Evolutionary conservation across 352 stramenopile species (phyloP), one percentile per base, ranked within the genome.

Genomic region (Pythium pyrilobum): DNA sequence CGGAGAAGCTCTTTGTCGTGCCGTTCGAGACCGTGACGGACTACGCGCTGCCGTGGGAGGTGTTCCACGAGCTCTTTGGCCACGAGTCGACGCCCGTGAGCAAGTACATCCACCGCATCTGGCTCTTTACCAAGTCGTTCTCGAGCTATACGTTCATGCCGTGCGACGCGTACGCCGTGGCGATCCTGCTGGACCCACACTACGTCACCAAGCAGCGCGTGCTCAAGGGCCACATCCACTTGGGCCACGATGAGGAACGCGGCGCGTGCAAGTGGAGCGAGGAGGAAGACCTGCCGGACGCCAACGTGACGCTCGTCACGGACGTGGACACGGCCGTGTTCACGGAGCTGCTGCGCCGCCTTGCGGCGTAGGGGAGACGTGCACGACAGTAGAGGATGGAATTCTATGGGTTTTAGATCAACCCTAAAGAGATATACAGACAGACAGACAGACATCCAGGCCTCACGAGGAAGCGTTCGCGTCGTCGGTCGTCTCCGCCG

Each of bases 151-250:
- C 63, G 10, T 93, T 93, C 43, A 56, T 79, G 7, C 72, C 81
- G 16, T 93, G 82, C 45, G 80, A 91, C 34, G 82, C 78, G 15
- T 90, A 90, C 53, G 79, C 82, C 8, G 59, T 89, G 25, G 81
- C 75, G 24, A 67, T 87, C 24, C 64, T 93, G 33, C 58, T 90
- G 10, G 57, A 86, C 21, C 53, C 67, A 21, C 49, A 74, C 39
- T 82, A 77, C 62, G 64, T 88, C 57, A 87, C 73, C 45, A 73
- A 53, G 25, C 51, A 72, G 38, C 47, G 52, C 25, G 43, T 34
- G 11, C 61, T 86, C 33, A 73, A 66, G 16, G 81, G 77, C n/a
- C 59, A 63, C 46, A 78, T 89, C 24, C 67, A 87, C 34, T 53
- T 91, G 55, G 69, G 72, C 24, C 67, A 62, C 4, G 77, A 83